phyloP scores from a whole-genome alignment of 1,284 basidiomycete species.

The Boletellus dicymbophilus region DNA sequence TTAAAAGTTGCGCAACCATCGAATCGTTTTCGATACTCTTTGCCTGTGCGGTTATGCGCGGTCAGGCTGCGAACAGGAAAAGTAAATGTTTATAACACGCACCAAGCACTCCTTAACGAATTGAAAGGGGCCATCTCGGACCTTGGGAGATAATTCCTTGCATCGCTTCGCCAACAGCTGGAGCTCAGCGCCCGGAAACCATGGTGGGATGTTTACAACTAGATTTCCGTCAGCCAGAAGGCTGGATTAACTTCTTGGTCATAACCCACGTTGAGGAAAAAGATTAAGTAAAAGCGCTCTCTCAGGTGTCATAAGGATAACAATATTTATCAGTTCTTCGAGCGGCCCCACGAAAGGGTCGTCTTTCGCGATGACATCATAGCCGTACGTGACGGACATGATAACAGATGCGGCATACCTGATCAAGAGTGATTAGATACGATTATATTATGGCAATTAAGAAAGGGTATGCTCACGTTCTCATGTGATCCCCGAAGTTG shows the following conservation, averaged over 20 bases:
- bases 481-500: slow-evolving; percentile 7
- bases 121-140: slow-evolving; percentile 33
- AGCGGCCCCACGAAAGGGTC: slow-evolving; percentile 20
- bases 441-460: not conserved
- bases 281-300: slow-evolving; percentile 17
- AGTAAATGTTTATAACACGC: not conserved
- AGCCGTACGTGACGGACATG: slow-evolving; percentile 25
- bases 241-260: not conserved
- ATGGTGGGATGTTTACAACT: slow-evolving; percentile 34
- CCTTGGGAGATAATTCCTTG: slow-evolving; percentile 24
- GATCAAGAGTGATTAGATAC: not conserved
- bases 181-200: slow-evolving; percentile 34
- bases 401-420: slow-evolving; percentile 24
- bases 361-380: slow-evolving; percentile 14
- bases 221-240: slow-evolving; percentile 13
- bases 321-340: slow-evolving; percentile 12
- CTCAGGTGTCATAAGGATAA: slow-evolving; percentile 19
- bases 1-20: slow-evolving; percentile 18
- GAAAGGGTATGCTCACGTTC: slow-evolving; percentile 14
- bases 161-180: slow-evolving; percentile 25
- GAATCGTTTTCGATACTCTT: slow-evolving; percentile 19
- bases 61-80: not conserved
- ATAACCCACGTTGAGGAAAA: slow-evolving; percentile 25
- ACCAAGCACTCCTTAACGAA: slow-evolving; percentile 37
- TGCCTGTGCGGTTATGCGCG: slow-evolving; percentile 8